A percentile compares a stretch with the other conserved stretches of the same genome.
Conservation (phyloP, 768 basidiomycete species). For the Steccherinum ochraceum region DNA sequence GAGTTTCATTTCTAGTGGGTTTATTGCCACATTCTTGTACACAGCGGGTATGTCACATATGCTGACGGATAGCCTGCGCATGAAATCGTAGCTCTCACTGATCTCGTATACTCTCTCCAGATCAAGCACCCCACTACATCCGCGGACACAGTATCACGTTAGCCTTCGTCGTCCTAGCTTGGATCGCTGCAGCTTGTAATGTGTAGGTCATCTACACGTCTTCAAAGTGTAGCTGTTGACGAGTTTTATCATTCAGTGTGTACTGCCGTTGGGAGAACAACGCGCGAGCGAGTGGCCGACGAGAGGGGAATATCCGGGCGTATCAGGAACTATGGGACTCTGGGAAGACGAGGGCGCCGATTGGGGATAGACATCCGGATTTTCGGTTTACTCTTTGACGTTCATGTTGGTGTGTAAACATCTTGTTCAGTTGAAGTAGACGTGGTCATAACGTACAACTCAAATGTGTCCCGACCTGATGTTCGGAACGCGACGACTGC, state of each 20-base stretch:
- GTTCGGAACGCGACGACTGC: too few relatives aligned
- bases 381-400: conserved; percentile 52
- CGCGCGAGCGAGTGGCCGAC: conserved; percentile 43
- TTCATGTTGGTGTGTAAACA: too few relatives aligned
- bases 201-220: conserved; percentile 39
- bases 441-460: too few relatives aligned
- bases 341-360: conserved; percentile 50
- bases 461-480: too few relatives aligned
- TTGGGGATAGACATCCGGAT: conserved; percentile 41
- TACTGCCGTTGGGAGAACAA: conserved; percentile 58
- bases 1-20: conserved; percentile 29
- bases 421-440: too few relatives aligned
- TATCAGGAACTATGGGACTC: conserved; percentile 42
- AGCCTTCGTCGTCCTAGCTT: conserved; percentile 44
- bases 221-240: not conserved
- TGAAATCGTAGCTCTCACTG: not conserved
- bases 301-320: conserved; percentile 39
- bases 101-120: conserved; percentile 26
- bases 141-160: conserved; percentile 55
- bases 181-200: conserved; percentile 44
- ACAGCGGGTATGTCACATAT: not conserved
- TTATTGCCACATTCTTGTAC: conserved; percentile 57
- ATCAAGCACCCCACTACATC: conserved; percentile 51
- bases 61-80: not conserved
- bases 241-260: conserved; percentile 24